Conservation (phyloP, 2,329 filamentous ascomycete genomes). For the Apiospora koreana region DNA sequence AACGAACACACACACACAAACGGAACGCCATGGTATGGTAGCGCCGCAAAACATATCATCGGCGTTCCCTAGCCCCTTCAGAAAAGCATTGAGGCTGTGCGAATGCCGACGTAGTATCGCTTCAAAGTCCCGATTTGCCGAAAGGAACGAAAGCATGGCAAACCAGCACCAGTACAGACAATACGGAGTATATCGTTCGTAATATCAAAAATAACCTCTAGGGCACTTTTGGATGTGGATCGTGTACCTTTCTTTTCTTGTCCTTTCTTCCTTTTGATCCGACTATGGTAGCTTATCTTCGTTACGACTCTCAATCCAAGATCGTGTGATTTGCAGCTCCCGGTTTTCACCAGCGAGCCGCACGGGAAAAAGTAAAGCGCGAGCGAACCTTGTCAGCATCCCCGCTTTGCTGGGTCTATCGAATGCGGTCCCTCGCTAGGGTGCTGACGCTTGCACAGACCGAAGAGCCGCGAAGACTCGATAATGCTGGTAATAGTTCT, state of each 20-base stretch:
- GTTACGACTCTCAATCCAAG: background rate
- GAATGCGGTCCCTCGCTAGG: background rate
- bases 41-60: background rate
- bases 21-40: slow-evolving; percentile 7
- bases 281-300: background rate
- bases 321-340: background rate
- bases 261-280: too few relatives aligned
- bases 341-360: background rate
- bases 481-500: slow-evolving; percentile 7
- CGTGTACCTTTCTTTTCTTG: too few relatives aligned
- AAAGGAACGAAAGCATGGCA: background rate
- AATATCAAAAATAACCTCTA: background rate
- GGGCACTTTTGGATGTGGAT: too few relatives aligned
- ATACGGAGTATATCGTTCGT: background rate
- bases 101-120: background rate
- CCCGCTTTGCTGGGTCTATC: background rate
- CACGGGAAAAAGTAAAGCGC: background rate
- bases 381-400: background rate
- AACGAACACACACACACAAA: background rate
- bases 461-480: background rate
- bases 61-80: background rate
- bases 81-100: background rate
- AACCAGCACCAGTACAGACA: background rate
- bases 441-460: background rate
- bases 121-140: background rate